Conservation (phyloP, 2,329 filamentous ascomycete genomes). For the Sarocladiaceae sp. region DNA sequence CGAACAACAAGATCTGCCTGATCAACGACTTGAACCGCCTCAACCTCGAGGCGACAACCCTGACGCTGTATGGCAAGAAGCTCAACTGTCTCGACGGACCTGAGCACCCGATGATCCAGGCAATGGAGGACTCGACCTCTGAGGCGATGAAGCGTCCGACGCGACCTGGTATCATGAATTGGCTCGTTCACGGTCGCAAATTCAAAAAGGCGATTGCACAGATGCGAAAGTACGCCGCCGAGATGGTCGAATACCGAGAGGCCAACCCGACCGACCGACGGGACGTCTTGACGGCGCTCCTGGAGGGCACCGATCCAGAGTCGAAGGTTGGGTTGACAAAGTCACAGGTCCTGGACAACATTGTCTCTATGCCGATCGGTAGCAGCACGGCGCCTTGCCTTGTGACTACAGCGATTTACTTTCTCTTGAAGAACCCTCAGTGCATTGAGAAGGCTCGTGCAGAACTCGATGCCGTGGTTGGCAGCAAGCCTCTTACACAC, state of each 20-base stretch:
- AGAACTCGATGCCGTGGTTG: conserved; percentile 48
- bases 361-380: conserved; percentile 60
- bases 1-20: conserved; percentile 33
- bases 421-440: conserved; percentile 44
- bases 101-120: conserved; percentile 42
- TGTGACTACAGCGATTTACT: conserved; percentile 40
- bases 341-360: conserved; percentile 59
- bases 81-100: conserved; percentile 39
- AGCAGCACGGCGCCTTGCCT: conserved; percentile 42
- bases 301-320: conserved; percentile 54
- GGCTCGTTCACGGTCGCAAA: conserved; percentile 44
- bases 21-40: conserved; percentile 46
- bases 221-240: conserved; percentile 48
- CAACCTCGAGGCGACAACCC: conserved; percentile 44
- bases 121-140: conserved; percentile 48
- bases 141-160: conserved; percentile 51
- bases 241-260: conserved; percentile 51
- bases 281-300: conserved; percentile 55
- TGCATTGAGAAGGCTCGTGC: conserved; percentile 41
- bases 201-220: conserved; percentile 46
- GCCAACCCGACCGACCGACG: conserved; percentile 43
- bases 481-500: conserved; percentile 34
- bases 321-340: conserved; percentile 53
- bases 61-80: conserved; percentile 45
- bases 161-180: conserved; percentile 44